Evolutionary conservation across 163 green algal genomes (phyloP).

Genomic region (Prototheca wickerhamii): DNA sequence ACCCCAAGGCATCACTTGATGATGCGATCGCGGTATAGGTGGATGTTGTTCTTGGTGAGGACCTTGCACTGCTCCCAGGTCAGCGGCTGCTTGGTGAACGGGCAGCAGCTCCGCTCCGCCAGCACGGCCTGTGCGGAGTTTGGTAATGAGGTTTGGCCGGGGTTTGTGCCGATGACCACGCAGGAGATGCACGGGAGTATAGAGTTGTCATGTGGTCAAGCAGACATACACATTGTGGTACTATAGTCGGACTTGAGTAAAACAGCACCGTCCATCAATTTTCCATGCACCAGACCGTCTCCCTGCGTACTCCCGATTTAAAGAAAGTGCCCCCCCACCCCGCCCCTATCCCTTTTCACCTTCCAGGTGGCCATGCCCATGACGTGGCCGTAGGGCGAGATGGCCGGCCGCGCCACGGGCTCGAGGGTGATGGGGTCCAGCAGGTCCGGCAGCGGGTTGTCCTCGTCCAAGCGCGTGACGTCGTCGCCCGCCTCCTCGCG

Average conservation of each 20-base stretch:
- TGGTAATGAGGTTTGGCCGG: too few species aligned
- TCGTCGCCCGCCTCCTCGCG: constrained; percentile 32
- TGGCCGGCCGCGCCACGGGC: constrained; percentile 69
- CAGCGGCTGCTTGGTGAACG: constrained; percentile 75
- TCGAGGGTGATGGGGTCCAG: constrained; percentile 80
- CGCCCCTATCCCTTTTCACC: constrained; percentile 2
- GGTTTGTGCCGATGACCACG: too few species aligned
- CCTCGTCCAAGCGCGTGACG: constrained; percentile 21
- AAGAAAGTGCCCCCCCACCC: background rate
- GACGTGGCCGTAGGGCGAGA: constrained; percentile 65
- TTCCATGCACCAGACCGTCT: too few species aligned
- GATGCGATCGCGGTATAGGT: constrained; percentile 57
- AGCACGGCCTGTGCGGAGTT: constrained; percentile 58
- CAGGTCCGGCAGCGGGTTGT: constrained; percentile 63
- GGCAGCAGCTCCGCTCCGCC: constrained; percentile 55
- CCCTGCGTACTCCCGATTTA: too few species aligned
- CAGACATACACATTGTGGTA: too few species aligned
- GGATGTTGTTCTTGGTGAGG: constrained; percentile 69
- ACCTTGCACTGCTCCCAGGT: constrained; percentile 54
- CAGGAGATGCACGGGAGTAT: too few species aligned
- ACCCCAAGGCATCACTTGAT: constrained; percentile 10
- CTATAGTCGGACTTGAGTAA: too few species aligned
- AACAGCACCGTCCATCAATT: too few species aligned
- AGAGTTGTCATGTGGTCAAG: too few species aligned
- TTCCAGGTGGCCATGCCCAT: constrained; percentile 78